These are phyloP conservation scores for Elsinoe australis DNA, from an alignment of 2,329 filamentous ascomycete genomes.

Conservation along the genomic window DNA sequence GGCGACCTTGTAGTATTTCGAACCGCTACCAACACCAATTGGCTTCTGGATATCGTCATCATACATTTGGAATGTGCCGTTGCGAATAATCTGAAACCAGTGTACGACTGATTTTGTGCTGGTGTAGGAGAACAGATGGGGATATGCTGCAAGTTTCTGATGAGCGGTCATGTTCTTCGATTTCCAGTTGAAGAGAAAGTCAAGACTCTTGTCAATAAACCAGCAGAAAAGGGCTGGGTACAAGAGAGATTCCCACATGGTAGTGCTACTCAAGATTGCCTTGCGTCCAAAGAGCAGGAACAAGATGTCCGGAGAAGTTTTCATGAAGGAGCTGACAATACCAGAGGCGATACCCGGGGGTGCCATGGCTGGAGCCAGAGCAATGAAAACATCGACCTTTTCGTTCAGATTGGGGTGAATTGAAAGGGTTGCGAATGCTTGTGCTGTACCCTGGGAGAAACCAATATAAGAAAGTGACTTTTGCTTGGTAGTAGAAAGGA, in stretches of 20 bases:
- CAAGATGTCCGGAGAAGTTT: constrained; percentile 83
- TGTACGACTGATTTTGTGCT: constrained; percentile 96
- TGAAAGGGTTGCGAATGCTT: constrained; percentile 87
- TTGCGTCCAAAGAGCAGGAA: constrained; percentile 88
- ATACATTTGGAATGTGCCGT: constrained; percentile 95
- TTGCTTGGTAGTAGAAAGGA: constrained; percentile 74
- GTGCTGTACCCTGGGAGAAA: constrained; percentile 93
- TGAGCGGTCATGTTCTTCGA: constrained; percentile 72
- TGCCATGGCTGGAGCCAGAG: constrained; percentile 91
- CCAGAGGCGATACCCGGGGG: constrained; percentile 84
- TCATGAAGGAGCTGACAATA: constrained; percentile 86
- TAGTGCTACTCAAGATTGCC: constrained; percentile 83
- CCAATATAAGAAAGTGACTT: constrained; percentile 88
- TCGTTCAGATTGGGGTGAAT: constrained; percentile 88
- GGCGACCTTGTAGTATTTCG: constrained; percentile 90
- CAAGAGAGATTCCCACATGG: constrained; percentile 94
- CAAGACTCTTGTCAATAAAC: constrained; percentile 72
- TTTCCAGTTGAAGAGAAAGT: constrained; percentile 84
- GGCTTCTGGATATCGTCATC: constrained; percentile 85
- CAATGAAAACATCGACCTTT: constrained; percentile 93
- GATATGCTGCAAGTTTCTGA: constrained; percentile 92
- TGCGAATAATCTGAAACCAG: constrained; percentile 99
- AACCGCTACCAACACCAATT: constrained; percentile 59
- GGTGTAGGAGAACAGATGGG: constrained; percentile 92
- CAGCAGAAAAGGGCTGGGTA: constrained; percentile 91